Percentiles rank a stretch among this genome's conserved stretches.
Evolutionary conservation across 331 rosid genomes (phyloP).

Genomic region (Quercus lobata): DNA sequence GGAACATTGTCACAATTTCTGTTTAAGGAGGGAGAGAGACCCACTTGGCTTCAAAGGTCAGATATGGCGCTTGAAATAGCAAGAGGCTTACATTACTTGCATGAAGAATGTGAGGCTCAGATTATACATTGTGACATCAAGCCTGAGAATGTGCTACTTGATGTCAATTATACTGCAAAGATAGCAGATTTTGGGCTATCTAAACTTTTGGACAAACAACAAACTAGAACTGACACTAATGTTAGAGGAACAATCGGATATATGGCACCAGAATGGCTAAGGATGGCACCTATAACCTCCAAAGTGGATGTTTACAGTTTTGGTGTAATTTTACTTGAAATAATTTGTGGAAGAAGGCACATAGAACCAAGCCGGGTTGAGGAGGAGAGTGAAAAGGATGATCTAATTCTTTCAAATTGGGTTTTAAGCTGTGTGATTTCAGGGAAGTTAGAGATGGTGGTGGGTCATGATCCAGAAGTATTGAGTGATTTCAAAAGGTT

Average conservation of each 20-base stretch:
- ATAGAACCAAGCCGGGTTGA: slow-evolving; percentile 4
- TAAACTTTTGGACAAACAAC: slow-evolving; percentile 29
- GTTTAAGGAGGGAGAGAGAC: slow-evolving; percentile 22
- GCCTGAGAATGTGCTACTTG: slow-evolving; percentile 37
- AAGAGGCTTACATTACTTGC: slow-evolving; percentile 33
- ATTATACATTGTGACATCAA: slow-evolving; percentile 43
- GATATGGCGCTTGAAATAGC: slow-evolving; percentile 30
- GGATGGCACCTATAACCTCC: slow-evolving; percentile 26
- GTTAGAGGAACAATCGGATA: slow-evolving; percentile 35
- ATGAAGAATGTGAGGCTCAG: slow-evolving; percentile 30
- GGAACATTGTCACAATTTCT: slow-evolving; percentile 23
- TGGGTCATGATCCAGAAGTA: slow-evolving; percentile 25
- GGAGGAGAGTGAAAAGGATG: slow-evolving; percentile 17
- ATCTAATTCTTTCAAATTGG: slow-evolving; percentile 18
- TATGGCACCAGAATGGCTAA: slow-evolving; percentile 36
- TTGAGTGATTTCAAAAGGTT: slow-evolving; percentile 30
- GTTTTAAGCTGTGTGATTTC: slow-evolving; percentile 13
- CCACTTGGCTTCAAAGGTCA: slow-evolving; percentile 28
- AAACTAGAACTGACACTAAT: slow-evolving; percentile 30
- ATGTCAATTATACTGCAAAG: slow-evolving; percentile 24
- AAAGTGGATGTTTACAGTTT: slow-evolving; percentile 35
- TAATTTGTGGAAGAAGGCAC: slow-evolving; percentile 31
- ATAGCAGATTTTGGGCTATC: slow-evolving; percentile 40
- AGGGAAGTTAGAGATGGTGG: slow-evolving; percentile 19
- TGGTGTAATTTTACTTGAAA: slow-evolving; percentile 32